Evolutionary conservation across 108 stramenopile genomes (phyloP).

Genomic region (Conticribra weissflogii): DNA sequence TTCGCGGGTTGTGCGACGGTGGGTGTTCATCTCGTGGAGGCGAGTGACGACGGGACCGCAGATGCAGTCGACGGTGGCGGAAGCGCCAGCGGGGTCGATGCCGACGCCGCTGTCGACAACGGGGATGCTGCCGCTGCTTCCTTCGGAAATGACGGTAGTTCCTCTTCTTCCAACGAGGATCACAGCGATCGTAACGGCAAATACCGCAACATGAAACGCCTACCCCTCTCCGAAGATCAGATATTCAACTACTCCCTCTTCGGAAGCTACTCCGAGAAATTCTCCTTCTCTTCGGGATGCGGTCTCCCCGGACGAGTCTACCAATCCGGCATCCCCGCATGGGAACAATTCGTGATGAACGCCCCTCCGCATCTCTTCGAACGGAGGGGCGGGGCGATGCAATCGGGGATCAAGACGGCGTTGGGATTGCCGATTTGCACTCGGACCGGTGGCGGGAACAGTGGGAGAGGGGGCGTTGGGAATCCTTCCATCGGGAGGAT

Average conservation of each 20-base stretch:
- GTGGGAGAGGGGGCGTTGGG: too few relatives aligned
- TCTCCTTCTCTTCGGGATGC: conserved; percentile 83
- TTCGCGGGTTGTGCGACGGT: conserved; percentile 74
- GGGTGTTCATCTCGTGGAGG: conserved; percentile 12
- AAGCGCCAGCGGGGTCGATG: too few relatives aligned
- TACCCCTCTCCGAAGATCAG: conserved; percentile 47
- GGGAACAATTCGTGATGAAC: conserved; percentile 75
- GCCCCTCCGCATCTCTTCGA: conserved; percentile 73
- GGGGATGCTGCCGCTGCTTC: too few relatives aligned
- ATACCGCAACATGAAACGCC: conserved; percentile 12
- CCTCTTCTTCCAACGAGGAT: not conserved
- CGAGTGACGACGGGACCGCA: too few relatives aligned
- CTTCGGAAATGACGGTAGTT: not conserved
- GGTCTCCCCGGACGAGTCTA: conserved; percentile 85
- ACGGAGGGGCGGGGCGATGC: conserved; percentile 76
- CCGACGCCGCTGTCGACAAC: too few relatives aligned
- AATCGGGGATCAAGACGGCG: conserved; percentile 87
- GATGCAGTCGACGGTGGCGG: too few relatives aligned
- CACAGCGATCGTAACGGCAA: not conserved
- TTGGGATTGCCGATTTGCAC: conserved; percentile 75
- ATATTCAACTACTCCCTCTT: conserved; percentile 65
- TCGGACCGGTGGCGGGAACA: too few relatives aligned
- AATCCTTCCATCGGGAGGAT: conserved; percentile 82
- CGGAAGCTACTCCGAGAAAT: conserved; percentile 85
- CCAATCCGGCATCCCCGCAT: conserved; percentile 56